Conservation (phyloP, 257 asterid genomes). For the Salvia rosmarinus region DNA sequence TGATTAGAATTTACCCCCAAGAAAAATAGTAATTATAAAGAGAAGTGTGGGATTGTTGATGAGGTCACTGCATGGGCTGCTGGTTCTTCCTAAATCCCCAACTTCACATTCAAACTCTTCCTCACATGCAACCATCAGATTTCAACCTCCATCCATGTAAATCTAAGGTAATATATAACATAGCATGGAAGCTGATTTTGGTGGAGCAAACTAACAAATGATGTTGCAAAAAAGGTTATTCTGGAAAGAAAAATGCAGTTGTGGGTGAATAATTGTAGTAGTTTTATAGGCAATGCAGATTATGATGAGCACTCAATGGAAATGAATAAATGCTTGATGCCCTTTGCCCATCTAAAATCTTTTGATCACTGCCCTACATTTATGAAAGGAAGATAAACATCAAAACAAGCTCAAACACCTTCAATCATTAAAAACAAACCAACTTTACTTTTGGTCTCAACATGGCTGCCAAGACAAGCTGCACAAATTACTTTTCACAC, state of each 20-base stretch:
- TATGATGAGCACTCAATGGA: conserved; percentile 58
- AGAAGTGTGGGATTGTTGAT: conserved; percentile 29
- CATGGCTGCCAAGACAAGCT: conserved; percentile 47
- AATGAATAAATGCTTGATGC: conserved; percentile 48
- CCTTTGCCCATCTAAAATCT: conserved; percentile 58
- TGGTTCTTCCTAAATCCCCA: neutral
- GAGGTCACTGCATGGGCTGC: conserved; percentile 50
- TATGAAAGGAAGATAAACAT: conserved; percentile 37
- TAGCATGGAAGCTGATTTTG: neutral
- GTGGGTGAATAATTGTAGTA: conserved; percentile 54
- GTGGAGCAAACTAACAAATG: neutral
- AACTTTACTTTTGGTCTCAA: conserved; percentile 38
- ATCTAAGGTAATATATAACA: too few relatives aligned
- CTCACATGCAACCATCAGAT: conserved; percentile 50
- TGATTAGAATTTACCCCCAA: conserved; percentile 59
- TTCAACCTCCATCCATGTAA: conserved; percentile 1
- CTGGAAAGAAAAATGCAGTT: conserved; percentile 22
- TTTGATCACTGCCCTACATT: conserved; percentile 57
- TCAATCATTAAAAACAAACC: conserved; percentile 50
- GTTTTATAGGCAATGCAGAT: conserved; percentile 55
- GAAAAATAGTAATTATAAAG: conserved; percentile 6
- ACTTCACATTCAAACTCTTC: conserved; percentile 33
- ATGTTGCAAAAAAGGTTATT: conserved; percentile 23
- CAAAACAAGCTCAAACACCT: conserved; percentile 38
- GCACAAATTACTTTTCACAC: neutral